phyloP scores from a whole-genome alignment of 1,284 basidiomycete species.

The Puccinia hordei region DNA sequence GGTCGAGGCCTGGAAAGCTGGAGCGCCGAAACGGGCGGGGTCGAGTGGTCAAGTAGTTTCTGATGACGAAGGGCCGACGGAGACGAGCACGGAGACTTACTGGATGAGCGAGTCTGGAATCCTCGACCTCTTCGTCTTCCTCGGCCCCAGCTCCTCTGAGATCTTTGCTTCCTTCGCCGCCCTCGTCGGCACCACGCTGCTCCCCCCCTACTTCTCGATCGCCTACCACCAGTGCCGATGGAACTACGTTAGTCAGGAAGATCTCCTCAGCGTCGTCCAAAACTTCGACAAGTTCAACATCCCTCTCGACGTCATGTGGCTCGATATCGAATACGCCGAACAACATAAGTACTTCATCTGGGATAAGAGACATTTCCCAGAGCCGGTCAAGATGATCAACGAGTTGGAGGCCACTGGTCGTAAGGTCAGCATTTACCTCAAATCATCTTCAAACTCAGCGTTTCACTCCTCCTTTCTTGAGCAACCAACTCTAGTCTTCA shows the following conservation, averaged over 20 bases:
- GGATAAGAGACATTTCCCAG: constrained; percentile 87
- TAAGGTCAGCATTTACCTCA: constrained; percentile 73
- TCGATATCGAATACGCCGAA: constrained; percentile 87
- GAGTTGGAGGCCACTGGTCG: constrained; percentile 81
- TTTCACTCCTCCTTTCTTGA: no score
- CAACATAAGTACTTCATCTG: constrained; percentile 98
- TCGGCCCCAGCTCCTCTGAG: constrained; percentile 77
- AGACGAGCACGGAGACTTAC: constrained; percentile 73
- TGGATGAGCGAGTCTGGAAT: constrained; percentile 98
- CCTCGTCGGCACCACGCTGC: constrained; percentile 79
- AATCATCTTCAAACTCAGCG: no score
- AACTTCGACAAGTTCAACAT: constrained; percentile 91
- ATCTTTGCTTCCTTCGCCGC: constrained; percentile 82
- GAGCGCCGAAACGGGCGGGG: not conserved
- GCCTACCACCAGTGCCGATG: constrained; percentile 97
- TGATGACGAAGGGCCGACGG: constrained; percentile 52
- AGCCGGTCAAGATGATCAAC: constrained; percentile 88
- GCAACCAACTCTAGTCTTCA: no score
- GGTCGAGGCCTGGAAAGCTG: constrained; percentile 51
- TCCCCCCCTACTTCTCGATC: constrained; percentile 87
- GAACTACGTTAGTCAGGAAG: constrained; percentile 93
- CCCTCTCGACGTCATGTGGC: constrained; percentile 95
- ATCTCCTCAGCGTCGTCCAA: constrained; percentile 81
- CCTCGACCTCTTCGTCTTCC: constrained; percentile 88
- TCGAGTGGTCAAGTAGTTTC: not conserved